phyloP scores from a whole-genome alignment of 805 yeast species.

The Danielia reshetovae region DNA sequence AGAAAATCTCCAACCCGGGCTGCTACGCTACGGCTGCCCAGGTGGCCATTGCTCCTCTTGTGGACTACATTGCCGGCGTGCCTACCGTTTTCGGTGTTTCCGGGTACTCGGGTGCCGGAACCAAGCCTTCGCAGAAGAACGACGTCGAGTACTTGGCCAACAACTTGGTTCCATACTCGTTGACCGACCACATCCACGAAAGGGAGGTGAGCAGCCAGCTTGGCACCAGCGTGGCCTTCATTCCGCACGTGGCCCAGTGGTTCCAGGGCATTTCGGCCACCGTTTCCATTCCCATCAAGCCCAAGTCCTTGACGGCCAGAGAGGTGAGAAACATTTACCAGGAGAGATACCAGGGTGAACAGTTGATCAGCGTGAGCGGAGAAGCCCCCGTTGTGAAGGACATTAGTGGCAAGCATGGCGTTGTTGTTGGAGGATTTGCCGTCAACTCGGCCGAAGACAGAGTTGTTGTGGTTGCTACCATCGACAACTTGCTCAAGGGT shows the following conservation, averaged over 20 bases:
- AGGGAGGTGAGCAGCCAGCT: slow-evolving; percentile 81
- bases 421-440: slow-evolving; percentile 92
- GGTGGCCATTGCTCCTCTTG: slow-evolving; percentile 82
- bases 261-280: slow-evolving; percentile 97
- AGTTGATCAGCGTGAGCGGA: slow-evolving; percentile 77
- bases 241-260: slow-evolving; percentile 99
- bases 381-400: slow-evolving; percentile 93
- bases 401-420: slow-evolving; percentile 91
- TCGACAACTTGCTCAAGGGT: slow-evolving; percentile 93
- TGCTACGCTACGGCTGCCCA: slow-evolving; percentile 99
- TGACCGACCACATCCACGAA: slow-evolving; percentile 97
- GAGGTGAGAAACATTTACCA: slow-evolving; percentile 83
- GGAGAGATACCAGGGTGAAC: slow-evolving; percentile 84
- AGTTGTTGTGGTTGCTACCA: slow-evolving; percentile 91
- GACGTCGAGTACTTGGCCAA: slow-evolving; percentile 70
- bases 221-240: slow-evolving; percentile 77
- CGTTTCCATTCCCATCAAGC: slow-evolving; percentile 79
- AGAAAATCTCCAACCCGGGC: slow-evolving; percentile 93
- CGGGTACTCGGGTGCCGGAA: slow-evolving; percentile 99
- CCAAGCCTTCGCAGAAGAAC: slow-evolving; percentile 96
- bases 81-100: slow-evolving; percentile 94
- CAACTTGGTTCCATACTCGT: slow-evolving; percentile 90
- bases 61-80: slow-evolving; percentile 59
- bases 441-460: slow-evolving; percentile 85
- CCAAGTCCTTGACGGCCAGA: slow-evolving; percentile 63